Evolutionary conservation across 352 stramenopile genomes (phyloP).

Genomic region (Sclerospora graminicola): DNA sequence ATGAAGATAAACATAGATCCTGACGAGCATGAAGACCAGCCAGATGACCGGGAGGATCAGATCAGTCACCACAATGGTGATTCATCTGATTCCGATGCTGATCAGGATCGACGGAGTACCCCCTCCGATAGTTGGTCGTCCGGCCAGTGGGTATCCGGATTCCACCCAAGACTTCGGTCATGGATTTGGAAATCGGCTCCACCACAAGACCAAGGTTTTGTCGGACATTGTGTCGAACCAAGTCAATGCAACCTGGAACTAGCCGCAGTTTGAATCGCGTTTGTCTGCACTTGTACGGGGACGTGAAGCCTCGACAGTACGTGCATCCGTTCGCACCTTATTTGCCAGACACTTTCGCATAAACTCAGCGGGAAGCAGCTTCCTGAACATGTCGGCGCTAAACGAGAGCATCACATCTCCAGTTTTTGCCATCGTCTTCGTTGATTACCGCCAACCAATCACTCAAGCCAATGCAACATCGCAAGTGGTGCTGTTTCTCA

Average conservation of each 20-base stretch:
- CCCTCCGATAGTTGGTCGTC: too few species aligned
- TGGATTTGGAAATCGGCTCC: too few species aligned
- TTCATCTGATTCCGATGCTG: too few species aligned
- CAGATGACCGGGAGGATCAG: too few species aligned
- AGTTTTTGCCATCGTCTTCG: slow-evolving; percentile 4
- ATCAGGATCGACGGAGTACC: too few species aligned
- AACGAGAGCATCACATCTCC: slow-evolving; percentile 35
- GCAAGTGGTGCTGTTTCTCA: not conserved
- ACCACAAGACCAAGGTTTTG: not conserved
- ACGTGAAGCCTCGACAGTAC: slow-evolving; percentile 34
- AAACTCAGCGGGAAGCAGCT: slow-evolving; percentile 69
- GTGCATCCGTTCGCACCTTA: slow-evolving; percentile 49
- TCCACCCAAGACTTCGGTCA: too few species aligned
- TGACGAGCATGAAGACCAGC: too few species aligned
- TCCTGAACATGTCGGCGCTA: slow-evolving; percentile 57
- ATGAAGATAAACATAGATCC: too few species aligned
- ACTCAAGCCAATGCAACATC: not conserved
- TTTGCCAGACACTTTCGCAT: slow-evolving; percentile 48
- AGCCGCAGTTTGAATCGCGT: slow-evolving; percentile 47
- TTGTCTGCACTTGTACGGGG: slow-evolving; percentile 50
- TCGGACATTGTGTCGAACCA: not conserved
- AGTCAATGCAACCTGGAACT: slow-evolving; percentile 32
- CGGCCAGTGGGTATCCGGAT: too few species aligned
- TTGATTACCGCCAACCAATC: not conserved
- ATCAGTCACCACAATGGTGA: too few species aligned